Evolutionary conservation across 2,329 filamentous ascomycete genomes (phyloP), one percentile per base, ranked within the genome.

Genomic region (Rutstroemia sydowiana): DNA sequence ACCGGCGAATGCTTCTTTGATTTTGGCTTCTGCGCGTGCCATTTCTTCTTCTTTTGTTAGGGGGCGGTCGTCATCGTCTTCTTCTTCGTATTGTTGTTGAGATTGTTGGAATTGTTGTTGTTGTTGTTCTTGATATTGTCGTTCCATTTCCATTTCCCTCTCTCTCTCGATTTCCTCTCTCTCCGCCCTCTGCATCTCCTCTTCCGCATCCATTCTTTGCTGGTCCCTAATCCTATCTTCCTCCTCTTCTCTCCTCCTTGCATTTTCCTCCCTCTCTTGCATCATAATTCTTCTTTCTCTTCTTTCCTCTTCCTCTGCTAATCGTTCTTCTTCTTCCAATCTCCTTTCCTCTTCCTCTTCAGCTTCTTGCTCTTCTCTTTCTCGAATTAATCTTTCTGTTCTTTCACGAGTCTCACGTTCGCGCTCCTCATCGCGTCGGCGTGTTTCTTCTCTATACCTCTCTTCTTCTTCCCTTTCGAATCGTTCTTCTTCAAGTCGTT

Each of bases 271-370:
- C 28, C 40, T 37, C 9, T 23, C 31, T 31, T 34, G n/a, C 39
- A 21, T 52, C 52, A 13, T 39, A 16, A 13, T 30, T 20, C 18
- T 21, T 16, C 18, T 37, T n/a, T 54, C 13, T 23, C 28, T 42
- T 8, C 51, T 49, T 18, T 46, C 34, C 26, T 53, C 45, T n/a
- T 52, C 43, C 5, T 52, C 48, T 30, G 51, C 52, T n/a, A 51
- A 31, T 16, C 41, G 32, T 37, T 45, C 48, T 16, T 51, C 21
- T 26, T 51, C 48, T 45, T 51, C 41, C 11, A 36, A 18, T 23
- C 20, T 37, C 10, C 41, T 51, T 46, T 52, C 43, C 7, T 3
- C 20, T 10, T 45, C 41, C 9, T 48, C 36, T 21, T 20, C 16
- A 5, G 34, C 43, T 21, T 52, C 49, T n/a, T 18, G 23, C 18